phyloP scores from a whole-genome alignment of 2,329 filamentous ascomycete species.

The Colletotrichum sojae region DNA sequence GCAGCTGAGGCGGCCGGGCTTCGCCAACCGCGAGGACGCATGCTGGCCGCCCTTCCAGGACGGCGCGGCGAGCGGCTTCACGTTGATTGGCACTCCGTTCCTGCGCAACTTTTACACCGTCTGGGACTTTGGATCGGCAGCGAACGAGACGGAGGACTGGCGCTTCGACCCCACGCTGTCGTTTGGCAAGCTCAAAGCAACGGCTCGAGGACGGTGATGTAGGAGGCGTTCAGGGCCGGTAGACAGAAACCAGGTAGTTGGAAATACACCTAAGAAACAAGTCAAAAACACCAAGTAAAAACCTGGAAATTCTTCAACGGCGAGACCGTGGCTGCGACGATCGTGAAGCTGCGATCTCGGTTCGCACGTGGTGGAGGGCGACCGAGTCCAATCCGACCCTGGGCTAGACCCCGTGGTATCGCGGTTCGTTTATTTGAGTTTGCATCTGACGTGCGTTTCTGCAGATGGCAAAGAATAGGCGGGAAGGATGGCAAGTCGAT shows the following conservation, averaged over 20 bases:
- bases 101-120: constrained; percentile 52
- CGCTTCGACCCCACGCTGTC: constrained; percentile 41
- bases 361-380: constrained; percentile 25
- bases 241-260: not conserved
- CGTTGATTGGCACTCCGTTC: constrained; percentile 49
- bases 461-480: not conserved
- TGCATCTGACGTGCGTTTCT: constrained; percentile 17
- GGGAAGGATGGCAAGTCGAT: not conserved
- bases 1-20: constrained; percentile 50
- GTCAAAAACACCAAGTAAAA: not conserved
- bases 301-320: not conserved
- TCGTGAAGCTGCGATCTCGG: constrained; percentile 17
- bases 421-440: constrained; percentile 16
- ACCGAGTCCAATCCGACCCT: not conserved
- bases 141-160: constrained; percentile 13
- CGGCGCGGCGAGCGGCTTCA: constrained; percentile 42
- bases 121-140: constrained; percentile 48
- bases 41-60: constrained; percentile 54
- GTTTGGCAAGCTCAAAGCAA: constrained; percentile 45
- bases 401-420: constrained; percentile 1
- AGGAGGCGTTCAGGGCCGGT: not conserved
- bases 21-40: constrained; percentile 49
- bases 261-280: not conserved
- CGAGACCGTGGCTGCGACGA: not conserved
- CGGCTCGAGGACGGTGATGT: not conserved